Evolutionary conservation across 345 rosid genomes (phyloP).

Genomic region (Raphanus raphanistrum): DNA sequence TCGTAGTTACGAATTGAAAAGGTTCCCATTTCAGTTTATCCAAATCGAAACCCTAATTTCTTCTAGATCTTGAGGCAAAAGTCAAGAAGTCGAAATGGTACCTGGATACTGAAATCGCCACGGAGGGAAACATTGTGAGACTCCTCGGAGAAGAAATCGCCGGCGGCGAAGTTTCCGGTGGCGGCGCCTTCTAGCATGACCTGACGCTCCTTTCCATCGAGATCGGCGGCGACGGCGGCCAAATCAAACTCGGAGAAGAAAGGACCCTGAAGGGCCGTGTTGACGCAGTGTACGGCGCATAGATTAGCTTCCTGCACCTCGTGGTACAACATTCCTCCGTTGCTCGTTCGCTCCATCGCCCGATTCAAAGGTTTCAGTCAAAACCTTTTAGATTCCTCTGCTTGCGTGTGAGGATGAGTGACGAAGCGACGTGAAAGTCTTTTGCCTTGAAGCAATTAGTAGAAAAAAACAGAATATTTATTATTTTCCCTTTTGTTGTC

Average conservation of each 20-base stretch:
- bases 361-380: too few species aligned
- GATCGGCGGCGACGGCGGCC: constrained; percentile 94
- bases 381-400: too few species aligned
- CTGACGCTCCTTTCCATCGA: constrained; percentile 79
- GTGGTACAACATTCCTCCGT: constrained; percentile 96
- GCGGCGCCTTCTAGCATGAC: constrained; percentile 56
- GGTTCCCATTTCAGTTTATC: too few species aligned
- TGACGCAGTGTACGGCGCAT: constrained; percentile 98
- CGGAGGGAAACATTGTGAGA: constrained; percentile 92
- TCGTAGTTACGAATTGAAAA: too few species aligned
- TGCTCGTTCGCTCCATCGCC: constrained; percentile 46
- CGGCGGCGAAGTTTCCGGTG: constrained; percentile 40
- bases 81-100: constrained; percentile 8
- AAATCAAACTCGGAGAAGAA: constrained; percentile 94
- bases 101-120: constrained; percentile 98
- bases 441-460: too few species aligned
- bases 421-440: too few species aligned
- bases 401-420: too few species aligned
- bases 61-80: not conserved
- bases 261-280: constrained; percentile 92
- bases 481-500: too few species aligned
- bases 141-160: constrained; percentile 77
- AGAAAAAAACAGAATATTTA: too few species aligned
- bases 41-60: too few species aligned
- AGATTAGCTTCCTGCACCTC: constrained; percentile 98